phyloP scores from a whole-genome alignment of 331 rosid species.

The Telfairia occidentalis region DNA sequence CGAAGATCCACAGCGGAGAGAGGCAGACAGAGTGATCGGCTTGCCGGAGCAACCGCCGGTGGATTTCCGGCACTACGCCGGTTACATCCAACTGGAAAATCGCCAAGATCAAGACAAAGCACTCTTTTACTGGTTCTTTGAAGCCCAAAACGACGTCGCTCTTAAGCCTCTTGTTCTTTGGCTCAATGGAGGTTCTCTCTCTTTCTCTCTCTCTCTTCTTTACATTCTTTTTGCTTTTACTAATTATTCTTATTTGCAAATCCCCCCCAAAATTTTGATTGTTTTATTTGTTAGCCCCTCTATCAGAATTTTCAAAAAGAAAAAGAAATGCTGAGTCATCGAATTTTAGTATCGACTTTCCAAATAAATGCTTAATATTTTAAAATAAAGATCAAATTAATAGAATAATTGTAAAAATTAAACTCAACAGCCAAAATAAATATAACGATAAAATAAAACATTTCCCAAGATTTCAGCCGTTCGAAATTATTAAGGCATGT shows the following conservation, averaged over 20 bases:
- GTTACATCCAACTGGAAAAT: slow-evolving; percentile 44
- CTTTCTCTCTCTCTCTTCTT: not conserved
- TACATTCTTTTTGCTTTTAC: not conserved
- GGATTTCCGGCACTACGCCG: slow-evolving; percentile 47
- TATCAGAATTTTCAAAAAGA: too few species aligned
- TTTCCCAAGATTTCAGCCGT: not conserved
- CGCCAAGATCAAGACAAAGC: slow-evolving; percentile 32
- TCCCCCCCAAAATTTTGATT: not conserved
- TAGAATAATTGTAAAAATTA: not conserved
- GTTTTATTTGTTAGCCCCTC: not conserved
- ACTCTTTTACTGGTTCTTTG: slow-evolving; percentile 62
- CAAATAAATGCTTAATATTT: too few species aligned
- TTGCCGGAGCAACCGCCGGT: slow-evolving; percentile 58
- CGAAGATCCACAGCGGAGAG: slow-evolving; percentile 4
- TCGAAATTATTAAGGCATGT: not conserved
- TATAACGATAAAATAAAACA: not conserved
- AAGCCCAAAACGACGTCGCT: slow-evolving; percentile 35
- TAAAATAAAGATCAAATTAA: not conserved
- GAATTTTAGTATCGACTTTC: too few species aligned
- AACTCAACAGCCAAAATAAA: too few species aligned
- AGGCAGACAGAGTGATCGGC: slow-evolving; percentile 42
- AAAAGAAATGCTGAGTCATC: too few species aligned
- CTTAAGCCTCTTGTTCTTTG: slow-evolving; percentile 50
- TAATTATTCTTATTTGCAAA: not conserved
- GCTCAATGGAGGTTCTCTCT: slow-evolving; percentile 49